Evolutionary conservation across 1,284 basidiomycete genomes (phyloP), one percentile per base, ranked within the genome.

Genomic region (Irpex rosettiformis): DNA sequence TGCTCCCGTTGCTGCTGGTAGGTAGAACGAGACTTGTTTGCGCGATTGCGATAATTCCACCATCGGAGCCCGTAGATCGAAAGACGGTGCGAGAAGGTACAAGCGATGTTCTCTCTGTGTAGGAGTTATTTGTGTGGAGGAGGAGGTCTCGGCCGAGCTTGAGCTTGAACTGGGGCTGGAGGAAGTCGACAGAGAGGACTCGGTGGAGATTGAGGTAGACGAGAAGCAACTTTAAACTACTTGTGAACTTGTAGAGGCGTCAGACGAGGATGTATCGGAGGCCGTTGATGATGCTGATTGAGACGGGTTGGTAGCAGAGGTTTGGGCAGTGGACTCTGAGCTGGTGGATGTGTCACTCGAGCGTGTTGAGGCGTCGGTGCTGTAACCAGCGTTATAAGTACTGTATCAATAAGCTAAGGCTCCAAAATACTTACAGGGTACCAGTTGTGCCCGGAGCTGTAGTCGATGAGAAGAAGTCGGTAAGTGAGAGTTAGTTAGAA

Each of bases 11-110:
- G 11, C 47, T 59, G 30, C 52, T 25, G 54, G 43, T 4, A 3
- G 42, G 22, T 10, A 42, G n/a, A 22, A 25, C 22, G 29, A 27
- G 25, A 28, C 43, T 28, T 13, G 30, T 53, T 3, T 25, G 42
- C 40, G 64, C 57, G 42, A 64, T 18, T 25, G 52, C 55, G 45
- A 54, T 29, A 40, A 40, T 22, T 30, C 52, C 25, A 54, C 54
- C 49, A 42, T 55, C 51, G 10, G 51, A 33, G 16, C 28, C 18
- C 11, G 51, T 52, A 11, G 51, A 28, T 11, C 10, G 51, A 27
- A 28, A 52, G 27, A 29, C 16, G n/a, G 27, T 52, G 10, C 21
- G 18, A 6, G 45, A 47, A 10, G 24, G 45, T n/a, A n/a, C n/a
- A 7, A 40, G 33, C 1, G n/a, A n/a, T n/a, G n/a, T n/a, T n/a